Conservation (phyloP, 345 rosid species). For the Eucalyptus rudis region DNA sequence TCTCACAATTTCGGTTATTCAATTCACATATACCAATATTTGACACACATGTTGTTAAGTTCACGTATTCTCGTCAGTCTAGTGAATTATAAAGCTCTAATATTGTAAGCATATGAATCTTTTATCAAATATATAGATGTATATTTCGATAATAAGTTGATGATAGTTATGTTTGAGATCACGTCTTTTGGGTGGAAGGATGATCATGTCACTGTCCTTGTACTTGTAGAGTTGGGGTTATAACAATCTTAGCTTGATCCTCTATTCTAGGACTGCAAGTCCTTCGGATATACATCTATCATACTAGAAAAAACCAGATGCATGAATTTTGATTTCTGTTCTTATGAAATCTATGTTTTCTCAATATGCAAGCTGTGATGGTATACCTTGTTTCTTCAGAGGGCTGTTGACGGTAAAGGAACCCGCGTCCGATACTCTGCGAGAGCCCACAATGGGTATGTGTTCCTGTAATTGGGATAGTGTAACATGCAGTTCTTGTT, state of each 20-base stretch:
- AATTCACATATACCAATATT: no score
- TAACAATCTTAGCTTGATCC: neutral
- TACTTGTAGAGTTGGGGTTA: no score
- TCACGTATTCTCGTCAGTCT: no score
- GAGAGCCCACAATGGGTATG: slow-evolving; percentile 33
- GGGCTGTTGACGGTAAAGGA: neutral
- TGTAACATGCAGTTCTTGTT: slow-evolving; percentile 33
- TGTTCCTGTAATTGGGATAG: slow-evolving; percentile 21
- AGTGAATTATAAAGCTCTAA: neutral
- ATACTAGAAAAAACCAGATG: neutral
- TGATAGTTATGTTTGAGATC: no score
- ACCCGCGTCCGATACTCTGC: slow-evolving; percentile 17
- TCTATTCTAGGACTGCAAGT: neutral
- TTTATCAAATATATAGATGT: no score
- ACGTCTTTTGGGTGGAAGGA: no score
- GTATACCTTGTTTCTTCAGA: neutral
- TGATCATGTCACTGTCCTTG: no score
- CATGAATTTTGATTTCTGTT: neutral
- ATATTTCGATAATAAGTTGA: no score
- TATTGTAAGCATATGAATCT: no score
- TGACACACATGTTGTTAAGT: no score
- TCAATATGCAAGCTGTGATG: neutral
- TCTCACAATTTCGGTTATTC: no score
- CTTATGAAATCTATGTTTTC: neutral
- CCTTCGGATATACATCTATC: neutral